Conservation (phyloP, 73 alveolate genomes). For the Tetrahymena elliotti region DNA sequence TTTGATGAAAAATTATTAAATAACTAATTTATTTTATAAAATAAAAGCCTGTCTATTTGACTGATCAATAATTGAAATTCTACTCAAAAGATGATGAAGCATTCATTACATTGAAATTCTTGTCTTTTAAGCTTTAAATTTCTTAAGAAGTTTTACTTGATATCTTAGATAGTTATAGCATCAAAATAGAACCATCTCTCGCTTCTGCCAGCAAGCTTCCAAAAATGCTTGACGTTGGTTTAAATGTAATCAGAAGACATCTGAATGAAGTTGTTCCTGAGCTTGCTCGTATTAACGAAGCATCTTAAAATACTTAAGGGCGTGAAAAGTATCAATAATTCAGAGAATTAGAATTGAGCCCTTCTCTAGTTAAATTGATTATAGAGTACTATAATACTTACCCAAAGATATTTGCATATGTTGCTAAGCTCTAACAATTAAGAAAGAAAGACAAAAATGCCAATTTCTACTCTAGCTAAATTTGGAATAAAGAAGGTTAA, state of each 20-base stretch:
- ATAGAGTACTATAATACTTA: slow-evolving; percentile 10
- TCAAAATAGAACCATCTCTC: neutral
- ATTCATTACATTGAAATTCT: neutral
- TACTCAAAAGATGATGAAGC: neutral
- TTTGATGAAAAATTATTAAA: neutral
- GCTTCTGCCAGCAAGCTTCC: slow-evolving; percentile 2
- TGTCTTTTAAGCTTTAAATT: neutral
- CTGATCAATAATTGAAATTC: neutral
- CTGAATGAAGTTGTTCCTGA: slow-evolving; percentile 33
- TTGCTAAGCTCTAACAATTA: neutral
- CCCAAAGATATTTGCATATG: neutral
- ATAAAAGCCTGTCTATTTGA: neutral
- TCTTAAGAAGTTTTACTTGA: neutral
- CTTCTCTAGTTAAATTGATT: neutral
- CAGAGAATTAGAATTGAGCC: slow-evolving; percentile 10
- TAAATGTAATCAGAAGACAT: slow-evolving; percentile 22
- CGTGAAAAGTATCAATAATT: slow-evolving; percentile 11
- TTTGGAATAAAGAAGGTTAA: neutral
- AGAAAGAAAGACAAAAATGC: slow-evolving; percentile 5
- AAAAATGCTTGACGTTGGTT: slow-evolving; percentile 21
- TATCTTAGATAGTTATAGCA: slow-evolving; percentile 1
- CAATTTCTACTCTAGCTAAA: slow-evolving; percentile 7
- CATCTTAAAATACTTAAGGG: slow-evolving; percentile 13
- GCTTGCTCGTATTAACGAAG: slow-evolving; percentile 24
- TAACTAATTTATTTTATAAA: neutral